Base-by-base conservation (phyloP, 768 basidiomycete genomes). In the Lentinula lateritia region DNA sequence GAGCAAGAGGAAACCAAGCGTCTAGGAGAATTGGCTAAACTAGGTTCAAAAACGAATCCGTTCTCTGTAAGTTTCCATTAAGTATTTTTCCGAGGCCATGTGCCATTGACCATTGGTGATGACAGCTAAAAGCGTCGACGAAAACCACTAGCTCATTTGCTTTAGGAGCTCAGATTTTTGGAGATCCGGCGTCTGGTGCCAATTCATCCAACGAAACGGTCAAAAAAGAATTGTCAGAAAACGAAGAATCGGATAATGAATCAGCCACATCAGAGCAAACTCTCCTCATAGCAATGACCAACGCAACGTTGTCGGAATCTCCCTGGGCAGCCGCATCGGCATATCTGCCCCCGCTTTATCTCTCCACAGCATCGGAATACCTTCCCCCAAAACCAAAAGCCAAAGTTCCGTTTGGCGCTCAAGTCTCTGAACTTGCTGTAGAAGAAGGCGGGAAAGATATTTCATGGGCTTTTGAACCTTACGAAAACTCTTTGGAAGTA, bases 401-500 rank as follows among this genome's bases (percentile, higher is more conserved):
- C 48, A 86, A 79, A 64, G 66, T 78, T 0, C 74, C 79, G 1
- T 68, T 79, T 2, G 77, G 72, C 15, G 73, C 79, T 18, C 76
- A 78, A 9, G 74, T 85, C 41, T 74, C 77, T 23, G 77, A 79
- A 32, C 74, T 75, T 28, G 72, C 69, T 20, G 76, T 75, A 23
- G 74, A 79, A 73, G 41, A 41, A 16, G 28, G 28, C 28, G 55
- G 55, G 60, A 78, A 82, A 61, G 80, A 82, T 65, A 73, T 78
- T 20, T 75, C 74, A 15, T 90, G 88, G 92, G 72, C 78, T 10
- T 74, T 83, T 5, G 94, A 96, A 71, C 77, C 81, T 18, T 96
- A 92, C 69, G 94, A 95, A 73, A 87, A 90, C 68, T 89, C 89
- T 13, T 69, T 90, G 52, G 78, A 89, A 50, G 78, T 92, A 46